These are phyloP conservation scores for Penicillium ucsense DNA, from an alignment of 495 filamentous ascomycete genomes.

Conservation along the genomic window DNA sequence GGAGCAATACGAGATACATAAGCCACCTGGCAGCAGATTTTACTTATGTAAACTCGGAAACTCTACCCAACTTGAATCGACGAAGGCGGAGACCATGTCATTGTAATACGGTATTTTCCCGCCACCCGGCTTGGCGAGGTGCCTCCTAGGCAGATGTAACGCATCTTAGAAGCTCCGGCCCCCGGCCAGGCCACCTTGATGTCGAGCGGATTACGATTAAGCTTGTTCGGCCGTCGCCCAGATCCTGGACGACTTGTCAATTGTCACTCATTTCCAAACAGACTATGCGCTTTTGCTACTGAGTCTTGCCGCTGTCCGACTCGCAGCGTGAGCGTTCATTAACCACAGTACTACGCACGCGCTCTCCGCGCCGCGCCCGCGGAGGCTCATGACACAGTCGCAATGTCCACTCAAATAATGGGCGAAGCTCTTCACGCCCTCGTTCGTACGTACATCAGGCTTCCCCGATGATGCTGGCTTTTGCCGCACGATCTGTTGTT, in stretches of 20 bases:
- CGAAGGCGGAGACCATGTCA: not conserved
- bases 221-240: too few relatives aligned
- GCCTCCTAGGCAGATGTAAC: conserved; percentile 9
- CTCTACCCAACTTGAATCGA: not conserved
- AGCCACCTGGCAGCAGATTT: too few relatives aligned
- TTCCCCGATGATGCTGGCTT: not conserved
- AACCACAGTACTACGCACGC: conserved; percentile 14
- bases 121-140: too few relatives aligned
- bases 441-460: conserved; percentile 25
- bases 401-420: conserved; percentile 32
- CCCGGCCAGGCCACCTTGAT: not conserved
- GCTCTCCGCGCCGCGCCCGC: conserved; percentile 18
- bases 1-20: not conserved
- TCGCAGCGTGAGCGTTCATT: conserved; percentile 18
- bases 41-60: not conserved
- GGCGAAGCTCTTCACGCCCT: conserved; percentile 29
- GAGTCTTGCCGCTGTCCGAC: conserved; percentile 8
- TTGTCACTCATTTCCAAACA: not conserved
- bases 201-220: not conserved
- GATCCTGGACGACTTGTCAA: not conserved
- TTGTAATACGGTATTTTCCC: too few relatives aligned
- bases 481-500: not conserved
- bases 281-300: conserved; percentile 31
- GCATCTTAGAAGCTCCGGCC: conserved; percentile 7
- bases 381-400: conserved; percentile 16